Conservation (phyloP, 2,329 filamentous ascomycete genomes). For the Tolypocladium tropicale region DNA sequence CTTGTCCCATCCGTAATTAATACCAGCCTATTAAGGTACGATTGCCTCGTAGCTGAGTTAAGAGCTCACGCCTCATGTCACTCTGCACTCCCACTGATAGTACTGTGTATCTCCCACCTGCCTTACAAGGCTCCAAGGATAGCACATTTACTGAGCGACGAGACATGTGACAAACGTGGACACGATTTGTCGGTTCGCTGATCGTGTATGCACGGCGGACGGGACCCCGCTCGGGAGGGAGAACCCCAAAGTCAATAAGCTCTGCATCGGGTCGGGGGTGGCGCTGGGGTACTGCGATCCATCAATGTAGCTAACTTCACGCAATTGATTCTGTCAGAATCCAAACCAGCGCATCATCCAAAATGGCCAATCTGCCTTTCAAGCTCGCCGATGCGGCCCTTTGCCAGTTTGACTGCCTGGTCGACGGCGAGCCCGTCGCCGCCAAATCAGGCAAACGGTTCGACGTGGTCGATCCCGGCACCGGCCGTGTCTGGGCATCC, state of each 20-base stretch:
- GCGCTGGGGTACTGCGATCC: not conserved
- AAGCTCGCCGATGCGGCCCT: conserved; percentile 36
- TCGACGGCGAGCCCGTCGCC: conserved; percentile 35
- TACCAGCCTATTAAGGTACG: too few relatives aligned
- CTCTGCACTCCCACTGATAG: too few relatives aligned
- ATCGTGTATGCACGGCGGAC: too few relatives aligned
- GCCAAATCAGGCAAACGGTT: conserved; percentile 37
- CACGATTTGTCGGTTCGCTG: too few relatives aligned
- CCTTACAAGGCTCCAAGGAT: too few relatives aligned
- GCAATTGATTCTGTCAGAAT: not conserved
- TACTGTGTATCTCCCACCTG: too few relatives aligned
- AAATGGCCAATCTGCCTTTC: conserved; percentile 19
- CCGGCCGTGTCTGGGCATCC: conserved; percentile 36
- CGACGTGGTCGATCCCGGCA: conserved; percentile 42
- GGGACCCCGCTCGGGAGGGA: not conserved
- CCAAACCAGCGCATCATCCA: not conserved
- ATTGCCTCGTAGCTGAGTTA: too few relatives aligned
- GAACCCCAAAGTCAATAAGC: not conserved
- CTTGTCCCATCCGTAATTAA: too few relatives aligned
- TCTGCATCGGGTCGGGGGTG: not conserved
- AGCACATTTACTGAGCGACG: too few relatives aligned
- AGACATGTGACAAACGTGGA: too few relatives aligned
- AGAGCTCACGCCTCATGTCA: too few relatives aligned
- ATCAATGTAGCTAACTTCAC: too few relatives aligned
- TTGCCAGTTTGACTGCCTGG: conserved; percentile 36